Conservation (phyloP, 176 grass and related monocot genomes). For the Echinochloa phyllopogon region DNA sequence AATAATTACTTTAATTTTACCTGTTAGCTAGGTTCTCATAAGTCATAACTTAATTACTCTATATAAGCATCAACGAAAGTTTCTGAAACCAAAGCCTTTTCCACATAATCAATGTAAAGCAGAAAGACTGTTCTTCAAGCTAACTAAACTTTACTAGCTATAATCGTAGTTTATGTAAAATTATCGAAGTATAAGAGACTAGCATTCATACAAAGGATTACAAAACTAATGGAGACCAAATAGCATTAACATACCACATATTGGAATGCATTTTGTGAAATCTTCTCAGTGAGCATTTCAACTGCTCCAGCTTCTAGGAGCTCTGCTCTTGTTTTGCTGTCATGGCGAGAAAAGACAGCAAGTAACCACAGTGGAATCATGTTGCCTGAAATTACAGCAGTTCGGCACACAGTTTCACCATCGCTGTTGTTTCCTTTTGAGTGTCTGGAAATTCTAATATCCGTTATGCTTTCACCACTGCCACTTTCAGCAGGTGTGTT, state of each 20-base stretch:
- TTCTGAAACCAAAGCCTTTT: neutral
- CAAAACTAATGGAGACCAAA: slow-evolving; percentile 23
- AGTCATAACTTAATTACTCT: slow-evolving; percentile 31
- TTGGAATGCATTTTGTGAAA: slow-evolving; percentile 87
- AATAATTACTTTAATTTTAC: neutral
- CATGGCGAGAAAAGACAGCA: slow-evolving; percentile 79
- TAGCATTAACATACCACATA: slow-evolving; percentile 64
- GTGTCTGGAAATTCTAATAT: slow-evolving; percentile 82
- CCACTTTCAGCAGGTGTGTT: slow-evolving; percentile 64
- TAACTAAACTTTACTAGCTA: slow-evolving; percentile 7
- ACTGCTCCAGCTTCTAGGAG: slow-evolving; percentile 85
- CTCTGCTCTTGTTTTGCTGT: slow-evolving; percentile 68
- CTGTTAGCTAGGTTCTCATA: slow-evolving; percentile 20
- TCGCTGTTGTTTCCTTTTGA: slow-evolving; percentile 59
- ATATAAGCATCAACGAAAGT: neutral
- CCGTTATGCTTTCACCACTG: slow-evolving; percentile 64
- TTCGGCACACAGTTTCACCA: slow-evolving; percentile 60
- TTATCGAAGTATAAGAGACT: slow-evolving; percentile 34
- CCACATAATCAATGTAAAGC: slow-evolving; percentile 25
- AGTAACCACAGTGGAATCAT: slow-evolving; percentile 97
- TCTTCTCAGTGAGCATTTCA: slow-evolving; percentile 85
- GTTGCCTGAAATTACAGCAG: slow-evolving; percentile 83
- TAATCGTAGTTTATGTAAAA: slow-evolving; percentile 28
- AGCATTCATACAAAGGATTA: slow-evolving; percentile 27
- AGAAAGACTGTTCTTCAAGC: slow-evolving; percentile 22